These are phyloP conservation scores for Coemansia interrupta DNA, from an alignment of 192 early-diverging fungal genomes.

Conservation along the genomic window DNA sequence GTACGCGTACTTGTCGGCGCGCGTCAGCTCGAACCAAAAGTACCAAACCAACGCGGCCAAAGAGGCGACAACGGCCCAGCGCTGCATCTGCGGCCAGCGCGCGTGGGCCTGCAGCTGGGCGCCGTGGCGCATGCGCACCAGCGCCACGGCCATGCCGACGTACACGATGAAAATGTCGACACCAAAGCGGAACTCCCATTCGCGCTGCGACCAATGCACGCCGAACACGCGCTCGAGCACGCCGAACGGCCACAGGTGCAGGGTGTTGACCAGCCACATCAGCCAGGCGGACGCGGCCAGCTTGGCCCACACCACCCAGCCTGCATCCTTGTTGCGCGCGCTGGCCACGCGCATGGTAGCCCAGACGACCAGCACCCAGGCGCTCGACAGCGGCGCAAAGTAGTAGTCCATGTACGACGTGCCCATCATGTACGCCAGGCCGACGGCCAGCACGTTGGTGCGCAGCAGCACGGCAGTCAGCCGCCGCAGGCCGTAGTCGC, in stretches of 20 bases:
- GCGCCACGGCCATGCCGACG: constrained; percentile 64
- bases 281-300: constrained; percentile 43
- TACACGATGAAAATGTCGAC: constrained; percentile 69
- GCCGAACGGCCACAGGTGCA: constrained; percentile 41
- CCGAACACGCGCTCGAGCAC: constrained; percentile 40
- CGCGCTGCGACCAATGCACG: constrained; percentile 60
- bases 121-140: constrained; percentile 46
- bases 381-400: constrained; percentile 70
- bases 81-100: constrained; percentile 43
- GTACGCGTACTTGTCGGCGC: constrained; percentile 58
- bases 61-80: constrained; percentile 32
- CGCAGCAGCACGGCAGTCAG: constrained; percentile 62
- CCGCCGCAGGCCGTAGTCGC: constrained; percentile 63
- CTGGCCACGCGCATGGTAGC: constrained; percentile 60
- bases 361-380: constrained; percentile 68
- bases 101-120: constrained; percentile 29
- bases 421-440: constrained; percentile 64
- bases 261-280: constrained; percentile 11
- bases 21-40: constrained; percentile 54
- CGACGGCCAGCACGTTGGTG: constrained; percentile 64
- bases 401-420: constrained; percentile 74
- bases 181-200: constrained; percentile 69
- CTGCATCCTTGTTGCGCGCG: constrained; percentile 19
- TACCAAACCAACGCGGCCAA: constrained; percentile 52
- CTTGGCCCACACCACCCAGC: constrained; percentile 53